Evolutionary conservation across 371 early-diverging fungal species (phyloP).

Genomic region (Apophysomyces ossiformis): DNA sequence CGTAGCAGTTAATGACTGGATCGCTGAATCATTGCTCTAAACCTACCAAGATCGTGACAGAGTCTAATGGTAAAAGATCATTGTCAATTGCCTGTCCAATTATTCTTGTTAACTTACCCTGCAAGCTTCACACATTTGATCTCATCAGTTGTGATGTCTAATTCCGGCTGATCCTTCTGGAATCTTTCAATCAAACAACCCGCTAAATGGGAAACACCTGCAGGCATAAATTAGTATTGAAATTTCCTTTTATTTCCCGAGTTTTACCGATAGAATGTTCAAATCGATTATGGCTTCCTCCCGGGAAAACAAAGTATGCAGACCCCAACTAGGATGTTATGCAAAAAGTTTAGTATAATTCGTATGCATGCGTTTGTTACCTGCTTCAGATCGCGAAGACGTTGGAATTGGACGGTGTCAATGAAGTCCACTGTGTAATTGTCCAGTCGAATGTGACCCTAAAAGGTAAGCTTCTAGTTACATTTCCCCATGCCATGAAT

Average conservation of each 20-base stretch:
- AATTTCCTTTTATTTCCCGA: neutral
- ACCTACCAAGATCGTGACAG: constrained; percentile 90
- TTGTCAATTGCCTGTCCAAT: neutral
- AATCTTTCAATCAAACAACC: constrained; percentile 74
- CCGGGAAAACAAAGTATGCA: constrained; percentile 93
- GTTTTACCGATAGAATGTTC: constrained; percentile 86
- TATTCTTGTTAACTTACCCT: constrained; percentile 53
- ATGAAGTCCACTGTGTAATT: constrained; percentile 73
- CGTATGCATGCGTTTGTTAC: constrained; percentile 34
- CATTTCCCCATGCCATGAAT: neutral
- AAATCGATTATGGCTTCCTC: constrained; percentile 90
- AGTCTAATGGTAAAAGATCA: constrained; percentile 39
- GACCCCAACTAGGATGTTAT: constrained; percentile 40
- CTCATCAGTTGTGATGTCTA: constrained; percentile 79
- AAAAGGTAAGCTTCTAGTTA: constrained; percentile 5
- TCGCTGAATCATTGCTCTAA: neutral
- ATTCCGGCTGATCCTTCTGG: constrained; percentile 76
- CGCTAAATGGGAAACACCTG: constrained; percentile 86
- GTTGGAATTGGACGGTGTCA: constrained; percentile 95
- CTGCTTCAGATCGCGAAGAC: constrained; percentile 90
- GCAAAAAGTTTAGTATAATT: neutral
- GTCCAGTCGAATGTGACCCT: constrained; percentile 85
- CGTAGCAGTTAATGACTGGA: neutral
- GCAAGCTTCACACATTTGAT: constrained; percentile 88
- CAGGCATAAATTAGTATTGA: neutral